Evolutionary conservation across 306 rosid genomes (phyloP).

Genomic region (Cucurbita moschata): DNA sequence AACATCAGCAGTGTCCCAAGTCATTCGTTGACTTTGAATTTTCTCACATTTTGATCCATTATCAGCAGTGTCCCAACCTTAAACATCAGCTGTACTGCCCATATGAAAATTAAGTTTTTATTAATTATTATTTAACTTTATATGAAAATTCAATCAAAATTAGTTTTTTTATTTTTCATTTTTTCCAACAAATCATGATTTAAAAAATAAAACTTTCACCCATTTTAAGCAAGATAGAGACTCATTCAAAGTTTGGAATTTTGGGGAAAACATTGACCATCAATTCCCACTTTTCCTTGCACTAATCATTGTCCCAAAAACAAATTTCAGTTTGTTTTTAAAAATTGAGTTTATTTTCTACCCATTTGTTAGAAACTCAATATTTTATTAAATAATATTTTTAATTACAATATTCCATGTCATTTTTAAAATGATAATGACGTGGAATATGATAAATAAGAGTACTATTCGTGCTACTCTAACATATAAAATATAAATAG

Average conservation of each 20-base stretch:
- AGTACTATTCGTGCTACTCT: too few relatives aligned
- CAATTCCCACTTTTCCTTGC: background rate
- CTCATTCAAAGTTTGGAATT: background rate
- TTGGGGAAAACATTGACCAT: background rate
- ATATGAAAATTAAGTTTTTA: background rate
- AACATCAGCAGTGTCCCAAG: background rate
- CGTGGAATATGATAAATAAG: too few relatives aligned
- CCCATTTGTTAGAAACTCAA: too few relatives aligned
- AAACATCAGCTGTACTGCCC: background rate
- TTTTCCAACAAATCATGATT: background rate
- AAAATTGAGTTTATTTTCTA: too few relatives aligned
- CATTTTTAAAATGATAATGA: too few relatives aligned
- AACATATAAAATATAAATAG: too few relatives aligned
- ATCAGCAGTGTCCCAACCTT: background rate
- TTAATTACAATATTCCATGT: too few relatives aligned
- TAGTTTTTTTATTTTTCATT: background rate
- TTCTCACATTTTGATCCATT: background rate
- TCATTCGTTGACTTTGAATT: background rate
- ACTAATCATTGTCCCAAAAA: background rate
- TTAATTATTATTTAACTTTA: background rate
- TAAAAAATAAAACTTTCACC: background rate
- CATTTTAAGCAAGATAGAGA: background rate
- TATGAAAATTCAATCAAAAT: background rate
- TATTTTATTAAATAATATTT: too few relatives aligned
- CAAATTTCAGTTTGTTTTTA: too few relatives aligned